These are phyloP conservation scores for Allantophomopsis cytisporea DNA, from an alignment of 2,329 filamentous ascomycete species.

Conservation along the genomic window DNA sequence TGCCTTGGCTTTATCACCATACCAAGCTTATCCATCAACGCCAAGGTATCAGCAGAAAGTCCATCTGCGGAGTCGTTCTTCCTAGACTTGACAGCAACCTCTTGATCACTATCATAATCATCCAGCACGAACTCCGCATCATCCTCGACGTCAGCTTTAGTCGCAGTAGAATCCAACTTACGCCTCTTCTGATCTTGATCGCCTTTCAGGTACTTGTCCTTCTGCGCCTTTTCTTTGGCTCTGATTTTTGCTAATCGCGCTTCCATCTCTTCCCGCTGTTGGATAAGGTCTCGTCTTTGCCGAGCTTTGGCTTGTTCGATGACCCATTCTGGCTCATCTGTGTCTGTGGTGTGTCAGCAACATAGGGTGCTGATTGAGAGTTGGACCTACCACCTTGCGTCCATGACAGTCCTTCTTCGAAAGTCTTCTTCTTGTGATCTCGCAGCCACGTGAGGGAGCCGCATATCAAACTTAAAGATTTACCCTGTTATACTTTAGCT, in stretches of 20 bases:
- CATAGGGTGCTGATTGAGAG: background rate
- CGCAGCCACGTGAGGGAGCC: constrained; percentile 59
- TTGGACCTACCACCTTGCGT: constrained; percentile 6
- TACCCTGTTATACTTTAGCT: constrained; percentile 30
- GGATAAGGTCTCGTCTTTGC: constrained; percentile 37
- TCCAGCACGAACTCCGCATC: constrained; percentile 50
- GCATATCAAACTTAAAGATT: constrained; percentile 62
- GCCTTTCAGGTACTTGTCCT: constrained; percentile 28
- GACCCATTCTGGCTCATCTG: constrained; percentile 58
- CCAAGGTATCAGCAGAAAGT: constrained; percentile 46
- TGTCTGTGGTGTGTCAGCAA: constrained; percentile 16
- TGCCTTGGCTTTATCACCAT: constrained; percentile 17
- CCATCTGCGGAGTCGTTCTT: constrained; percentile 22
- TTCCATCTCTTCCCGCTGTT: constrained; percentile 45
- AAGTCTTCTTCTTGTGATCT: constrained; percentile 40
- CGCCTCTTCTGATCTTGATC: constrained; percentile 32
- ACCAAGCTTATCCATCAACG: constrained; percentile 43
- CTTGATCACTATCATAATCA: constrained; percentile 53
- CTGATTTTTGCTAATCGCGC: constrained; percentile 39
- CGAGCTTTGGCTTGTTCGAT: constrained; percentile 44
- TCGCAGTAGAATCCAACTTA: constrained; percentile 13
- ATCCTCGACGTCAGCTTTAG: constrained; percentile 17
- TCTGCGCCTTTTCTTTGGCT: constrained; percentile 38
- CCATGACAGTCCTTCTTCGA: constrained; percentile 14
- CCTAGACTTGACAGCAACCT: constrained; percentile 19